These are phyloP conservation scores for Aphanomyces cochlioides DNA, from an alignment of 352 stramenopile species.

Conservation along the genomic window DNA sequence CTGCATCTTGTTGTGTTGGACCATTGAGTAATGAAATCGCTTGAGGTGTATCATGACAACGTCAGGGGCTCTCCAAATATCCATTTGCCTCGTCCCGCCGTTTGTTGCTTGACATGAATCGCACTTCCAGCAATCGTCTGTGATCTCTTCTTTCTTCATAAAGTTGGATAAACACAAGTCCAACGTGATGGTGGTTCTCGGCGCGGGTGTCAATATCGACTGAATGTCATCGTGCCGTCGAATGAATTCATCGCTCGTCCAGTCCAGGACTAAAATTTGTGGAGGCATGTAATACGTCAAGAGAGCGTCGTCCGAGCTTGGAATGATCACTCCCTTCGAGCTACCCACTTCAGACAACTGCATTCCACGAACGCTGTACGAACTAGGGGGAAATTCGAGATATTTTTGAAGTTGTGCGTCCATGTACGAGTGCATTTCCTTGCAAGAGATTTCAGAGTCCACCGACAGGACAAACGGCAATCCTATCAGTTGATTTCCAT, in stretches of 20 bases:
- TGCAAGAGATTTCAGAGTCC: constrained; percentile 18
- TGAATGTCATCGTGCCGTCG: constrained; percentile 28
- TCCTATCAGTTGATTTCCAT: constrained; percentile 47
- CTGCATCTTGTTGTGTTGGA: constrained; percentile 79
- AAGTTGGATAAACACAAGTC: constrained; percentile 65
- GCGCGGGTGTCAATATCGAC: constrained; percentile 33
- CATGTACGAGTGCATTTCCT: constrained; percentile 4
- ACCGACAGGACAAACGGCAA: constrained; percentile 37
- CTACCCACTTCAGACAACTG: constrained; percentile 57
- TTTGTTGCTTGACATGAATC: constrained; percentile 62
- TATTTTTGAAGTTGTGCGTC: neutral
- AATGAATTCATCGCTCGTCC: constrained; percentile 39
- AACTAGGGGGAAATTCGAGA: neutral
- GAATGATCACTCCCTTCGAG: constrained; percentile 33
- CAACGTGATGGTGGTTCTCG: constrained; percentile 40
- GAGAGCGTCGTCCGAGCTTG: constrained; percentile 54
- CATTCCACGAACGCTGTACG: constrained; percentile 55
- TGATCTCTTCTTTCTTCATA: constrained; percentile 67
- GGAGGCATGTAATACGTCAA: constrained; percentile 67
- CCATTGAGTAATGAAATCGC: constrained; percentile 84
- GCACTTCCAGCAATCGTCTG: constrained; percentile 71
- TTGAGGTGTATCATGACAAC: constrained; percentile 88
- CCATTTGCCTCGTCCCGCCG: constrained; percentile 50
- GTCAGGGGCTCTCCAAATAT: constrained; percentile 71
- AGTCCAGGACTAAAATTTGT: constrained; percentile 77